Conservation (phyloP, 106 monocot species). For the Iris macrosiphon region DNA sequence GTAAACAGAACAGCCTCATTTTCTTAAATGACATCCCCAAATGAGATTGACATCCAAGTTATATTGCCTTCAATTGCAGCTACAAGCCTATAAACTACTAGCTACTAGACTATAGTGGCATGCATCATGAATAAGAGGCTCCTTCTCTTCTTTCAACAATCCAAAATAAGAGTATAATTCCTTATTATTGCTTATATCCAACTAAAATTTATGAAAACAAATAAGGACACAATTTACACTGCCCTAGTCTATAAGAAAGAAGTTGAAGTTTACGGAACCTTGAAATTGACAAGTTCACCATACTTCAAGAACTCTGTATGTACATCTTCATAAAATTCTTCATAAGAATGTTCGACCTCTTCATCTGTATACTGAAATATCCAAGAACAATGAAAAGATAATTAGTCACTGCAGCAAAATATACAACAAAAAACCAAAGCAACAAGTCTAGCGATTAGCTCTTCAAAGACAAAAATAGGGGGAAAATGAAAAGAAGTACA, state of each 20-base stretch:
- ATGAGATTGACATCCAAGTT: no score
- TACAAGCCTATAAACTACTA: no score
- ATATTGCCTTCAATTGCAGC: no score
- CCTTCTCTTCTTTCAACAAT: background rate
- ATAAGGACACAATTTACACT: background rate
- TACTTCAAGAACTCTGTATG: constrained; percentile 98
- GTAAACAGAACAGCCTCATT: no score
- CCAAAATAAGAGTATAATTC: background rate
- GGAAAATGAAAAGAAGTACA: no score
- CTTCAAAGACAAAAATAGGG: no score
- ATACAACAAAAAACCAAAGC: background rate
- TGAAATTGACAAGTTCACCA: constrained; percentile 95
- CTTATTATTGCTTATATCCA: constrained; percentile 2
- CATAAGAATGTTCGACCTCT: constrained; percentile 80
- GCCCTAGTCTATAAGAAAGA: background rate
- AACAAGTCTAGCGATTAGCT: no score
- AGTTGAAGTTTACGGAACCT: constrained; percentile 40
- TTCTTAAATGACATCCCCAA: no score
- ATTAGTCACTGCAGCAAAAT: background rate
- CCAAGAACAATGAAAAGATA: constrained; percentile 1
- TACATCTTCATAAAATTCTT: constrained; percentile 99
- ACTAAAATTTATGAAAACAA: background rate
- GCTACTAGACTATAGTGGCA: background rate
- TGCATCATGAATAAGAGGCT: background rate
- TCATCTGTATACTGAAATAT: constrained; percentile 84